Evolutionary conservation across 768 basidiomycete species (phyloP), one percentile per base, ranked within the genome.

Genomic region (Lentinula sp.): DNA sequence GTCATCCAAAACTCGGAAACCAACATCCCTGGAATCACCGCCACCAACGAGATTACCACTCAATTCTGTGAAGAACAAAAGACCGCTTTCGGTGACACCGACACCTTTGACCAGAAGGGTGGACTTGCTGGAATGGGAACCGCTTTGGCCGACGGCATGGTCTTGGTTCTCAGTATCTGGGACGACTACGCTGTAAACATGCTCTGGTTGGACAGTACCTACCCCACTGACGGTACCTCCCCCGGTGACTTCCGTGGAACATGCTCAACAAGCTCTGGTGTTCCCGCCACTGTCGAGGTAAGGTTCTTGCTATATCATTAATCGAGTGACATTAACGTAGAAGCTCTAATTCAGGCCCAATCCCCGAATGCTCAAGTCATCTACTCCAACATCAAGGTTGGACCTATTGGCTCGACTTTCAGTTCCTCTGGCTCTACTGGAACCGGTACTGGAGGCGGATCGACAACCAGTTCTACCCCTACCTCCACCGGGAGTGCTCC

Each of bases 141-240:
- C 53, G 67, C 79, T 8, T 68, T 80, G 63, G 65, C 63, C 43
- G 66, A 69, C 49, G 81, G 80, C 11, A 76, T 80, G 73, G 78
- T 78, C 37, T 68, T 80, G 54, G 75, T 75, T 56, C 64, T 80
- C n/a, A 57, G 61, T 40, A 2, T 63, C 37, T 59, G 57, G 62
- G 82, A 83, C 67, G 82, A 84, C 73, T 75, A 84, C 67, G 73
- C 72, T 40, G 81, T 71, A 59, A 72, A 77, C 71, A 84, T 84
- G 83, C 75, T 81, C 65, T 84, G 83, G 77, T 79, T 84, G 69
- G 81, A 84, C 74, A 71, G 72, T 65, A 73, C 71, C 75, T 82
- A 79, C 75, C 83, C 78, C 56, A 65, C 65, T 46, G 66, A 65
- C 59, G 64, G 63, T 10, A 69, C 68, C 69, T 65, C 78, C 42